Evolutionary conservation across 805 yeast genomes (phyloP).

Genomic region (Myxozyma vanderwaltii): DNA sequence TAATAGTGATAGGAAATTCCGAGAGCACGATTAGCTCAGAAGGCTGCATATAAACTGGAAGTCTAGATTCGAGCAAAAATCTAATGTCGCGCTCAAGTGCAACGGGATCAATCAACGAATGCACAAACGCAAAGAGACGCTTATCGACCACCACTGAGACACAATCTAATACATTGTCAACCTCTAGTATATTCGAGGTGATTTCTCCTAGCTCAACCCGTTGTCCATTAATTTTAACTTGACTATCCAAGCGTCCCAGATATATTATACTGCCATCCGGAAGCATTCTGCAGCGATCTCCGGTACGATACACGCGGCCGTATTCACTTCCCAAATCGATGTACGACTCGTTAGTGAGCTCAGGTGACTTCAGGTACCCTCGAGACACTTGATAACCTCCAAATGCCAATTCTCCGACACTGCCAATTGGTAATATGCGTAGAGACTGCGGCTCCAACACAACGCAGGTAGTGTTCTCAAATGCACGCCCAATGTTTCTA

Average conservation of each 20-base stretch:
- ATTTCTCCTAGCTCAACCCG: conserved; percentile 40
- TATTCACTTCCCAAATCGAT: neutral
- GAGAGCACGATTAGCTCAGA: conserved; percentile 11
- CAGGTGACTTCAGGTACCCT: conserved; percentile 36
- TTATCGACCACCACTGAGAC: conserved; percentile 16
- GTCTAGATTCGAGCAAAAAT: neutral
- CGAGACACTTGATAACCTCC: conserved; percentile 39
- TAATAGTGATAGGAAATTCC: conserved; percentile 29
- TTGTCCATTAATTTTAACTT: conserved; percentile 40
- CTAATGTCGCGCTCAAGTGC: neutral
- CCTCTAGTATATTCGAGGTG: conserved; percentile 13
- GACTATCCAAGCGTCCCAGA: conserved; percentile 38
- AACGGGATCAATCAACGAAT: neutral
- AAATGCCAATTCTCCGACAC: conserved; percentile 38
- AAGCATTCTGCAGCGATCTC: conserved; percentile 37
- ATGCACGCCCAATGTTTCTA: conserved; percentile 33
- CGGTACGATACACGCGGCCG: conserved; percentile 32
- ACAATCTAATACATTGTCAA: conserved; percentile 20
- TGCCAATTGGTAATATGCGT: conserved; percentile 29
- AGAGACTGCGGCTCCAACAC: conserved; percentile 17
- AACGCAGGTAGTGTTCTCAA: conserved; percentile 28
- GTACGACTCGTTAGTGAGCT: conserved; percentile 33
- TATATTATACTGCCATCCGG: conserved; percentile 35
- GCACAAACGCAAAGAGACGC: conserved; percentile 6
- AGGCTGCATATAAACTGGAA: conserved; percentile 37